These are phyloP conservation scores for Ogataea haglerorum DNA, from an alignment of 805 yeast genomes.

Conservation along the genomic window DNA sequence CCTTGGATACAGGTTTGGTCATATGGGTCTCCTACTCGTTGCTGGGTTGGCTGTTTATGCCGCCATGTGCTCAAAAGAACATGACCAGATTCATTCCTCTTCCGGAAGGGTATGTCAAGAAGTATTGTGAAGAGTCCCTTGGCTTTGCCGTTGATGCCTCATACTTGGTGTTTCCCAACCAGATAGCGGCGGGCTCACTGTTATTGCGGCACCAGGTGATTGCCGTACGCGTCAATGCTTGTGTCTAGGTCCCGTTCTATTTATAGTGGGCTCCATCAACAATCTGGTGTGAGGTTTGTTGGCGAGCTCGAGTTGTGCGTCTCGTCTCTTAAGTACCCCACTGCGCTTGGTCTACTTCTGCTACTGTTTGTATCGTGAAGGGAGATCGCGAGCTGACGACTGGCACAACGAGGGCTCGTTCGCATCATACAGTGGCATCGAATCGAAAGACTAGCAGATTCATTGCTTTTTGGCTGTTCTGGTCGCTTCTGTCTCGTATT, in stretches of 20 bases:
- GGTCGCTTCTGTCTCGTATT: slow-evolving; percentile 51
- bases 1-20: slow-evolving; percentile 75
- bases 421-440: slow-evolving; percentile 42
- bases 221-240: slow-evolving; percentile 46
- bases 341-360: slow-evolving; percentile 64
- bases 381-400: slow-evolving; percentile 77
- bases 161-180: slow-evolving; percentile 53
- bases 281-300: slow-evolving; percentile 47
- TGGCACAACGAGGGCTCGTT: slow-evolving; percentile 45
- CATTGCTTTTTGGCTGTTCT: slow-evolving; percentile 51
- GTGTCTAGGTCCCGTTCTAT: slow-evolving; percentile 49
- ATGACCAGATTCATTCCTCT: slow-evolving; percentile 53
- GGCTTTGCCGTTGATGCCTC: slow-evolving; percentile 58
- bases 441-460: slow-evolving; percentile 42
- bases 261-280: slow-evolving; percentile 40
- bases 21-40: slow-evolving; percentile 64
- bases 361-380: slow-evolving; percentile 59
- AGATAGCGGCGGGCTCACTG: slow-evolving; percentile 53
- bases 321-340: slow-evolving; percentile 59
- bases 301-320: slow-evolving; percentile 55
- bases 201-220: slow-evolving; percentile 53
- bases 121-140: slow-evolving; percentile 51
- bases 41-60: slow-evolving; percentile 69
- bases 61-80: slow-evolving; percentile 59
- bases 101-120: slow-evolving; percentile 50